Base-by-base conservation (phyloP, 441 rosid genomes). In the Eruca vesicaria region DNA sequence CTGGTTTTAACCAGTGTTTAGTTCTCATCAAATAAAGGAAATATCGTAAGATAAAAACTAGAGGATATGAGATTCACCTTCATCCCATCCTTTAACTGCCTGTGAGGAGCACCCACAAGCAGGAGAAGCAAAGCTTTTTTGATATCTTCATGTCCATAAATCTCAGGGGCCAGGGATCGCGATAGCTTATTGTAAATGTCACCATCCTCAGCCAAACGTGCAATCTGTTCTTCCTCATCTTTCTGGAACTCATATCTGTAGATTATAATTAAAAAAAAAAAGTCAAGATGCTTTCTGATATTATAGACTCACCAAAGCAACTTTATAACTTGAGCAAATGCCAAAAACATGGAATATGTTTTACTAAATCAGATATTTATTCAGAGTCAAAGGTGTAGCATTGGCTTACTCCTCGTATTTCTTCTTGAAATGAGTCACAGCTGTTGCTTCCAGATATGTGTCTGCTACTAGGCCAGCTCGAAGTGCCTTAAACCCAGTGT, bases 401-500 rank as follows among this genome's bases (percentile, higher is more conserved):
- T 67, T 11, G 56, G 66, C 95, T 89, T 87, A 96, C 99, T 96
- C 96, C 68, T 96, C 99, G 63, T 96, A 96, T 94, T 86, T 92
- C 81, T 89, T 96, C 96, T 94, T 94, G 87, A 90, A 94, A 79
- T 96, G 97, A 74, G 86, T 84, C 65, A 94, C 94, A 59, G 98
- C 85, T 91, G 92, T 94, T 72, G 89, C 95, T 83, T 96, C 98
- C 84, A 96, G 84, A 77, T 87, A 96, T 15, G 98, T 94, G 81
- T 94, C 98, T 18, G 98, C 98, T 79, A 96, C 97, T 82, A 94
- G 88, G 63, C 99, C 98, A 81, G 99, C 99, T 72, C 95, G 96
- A 79, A 96, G 80, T 76, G 97, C 98, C 86, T 91, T 90, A 78
- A 90, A 96, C 68, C 99, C 98, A 68, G 90, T 81, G 72, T 94